phyloP scores from a whole-genome alignment of 495 filamentous ascomycete genomes.

The Aspergillus indologenus region DNA sequence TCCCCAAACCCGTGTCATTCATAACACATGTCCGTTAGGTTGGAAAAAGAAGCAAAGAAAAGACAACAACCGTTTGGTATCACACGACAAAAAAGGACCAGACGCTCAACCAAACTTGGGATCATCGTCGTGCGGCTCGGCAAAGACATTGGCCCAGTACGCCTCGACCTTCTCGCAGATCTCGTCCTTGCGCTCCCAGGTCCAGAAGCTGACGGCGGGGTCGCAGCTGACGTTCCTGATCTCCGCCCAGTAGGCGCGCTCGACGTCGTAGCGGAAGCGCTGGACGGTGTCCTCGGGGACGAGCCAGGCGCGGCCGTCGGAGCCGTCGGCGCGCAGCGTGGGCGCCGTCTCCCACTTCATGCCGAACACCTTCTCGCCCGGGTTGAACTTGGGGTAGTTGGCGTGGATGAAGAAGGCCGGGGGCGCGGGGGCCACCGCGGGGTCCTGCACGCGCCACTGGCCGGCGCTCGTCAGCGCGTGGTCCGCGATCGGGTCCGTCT shows the following conservation, averaged over 20 bases:
- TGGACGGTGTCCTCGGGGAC: slow-evolving; percentile 33
- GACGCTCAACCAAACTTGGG: slow-evolving; percentile 30
- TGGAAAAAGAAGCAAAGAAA: too few species aligned
- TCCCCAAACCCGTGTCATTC: slow-evolving; percentile 14
- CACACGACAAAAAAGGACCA: slow-evolving; percentile 7
- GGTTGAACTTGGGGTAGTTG: slow-evolving; percentile 55
- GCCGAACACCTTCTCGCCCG: slow-evolving; percentile 43
- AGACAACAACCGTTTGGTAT: background rate
- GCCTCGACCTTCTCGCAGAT: slow-evolving; percentile 37
- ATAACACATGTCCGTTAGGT: too few species aligned
- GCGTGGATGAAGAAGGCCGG: slow-evolving; percentile 53
- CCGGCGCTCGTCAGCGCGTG: slow-evolving; percentile 33
- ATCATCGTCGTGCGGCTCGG: slow-evolving; percentile 36
- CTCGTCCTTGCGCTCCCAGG: slow-evolving; percentile 37
- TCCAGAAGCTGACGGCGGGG: slow-evolving; percentile 35
- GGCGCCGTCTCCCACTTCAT: slow-evolving; percentile 38
- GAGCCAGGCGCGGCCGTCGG: slow-evolving; percentile 42
- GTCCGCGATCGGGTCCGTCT: slow-evolving; percentile 48
- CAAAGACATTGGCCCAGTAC: slow-evolving; percentile 44
- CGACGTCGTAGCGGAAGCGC: slow-evolving; percentile 50
- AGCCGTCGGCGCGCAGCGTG: slow-evolving; percentile 36
- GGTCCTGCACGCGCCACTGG: slow-evolving; percentile 40
- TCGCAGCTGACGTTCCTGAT: slow-evolving; percentile 49
- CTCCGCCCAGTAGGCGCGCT: slow-evolving; percentile 52
- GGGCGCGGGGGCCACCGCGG: slow-evolving; percentile 27